Conservation (phyloP, 2,329 filamentous ascomycete species). For the Tolypocladium capitatum region DNA sequence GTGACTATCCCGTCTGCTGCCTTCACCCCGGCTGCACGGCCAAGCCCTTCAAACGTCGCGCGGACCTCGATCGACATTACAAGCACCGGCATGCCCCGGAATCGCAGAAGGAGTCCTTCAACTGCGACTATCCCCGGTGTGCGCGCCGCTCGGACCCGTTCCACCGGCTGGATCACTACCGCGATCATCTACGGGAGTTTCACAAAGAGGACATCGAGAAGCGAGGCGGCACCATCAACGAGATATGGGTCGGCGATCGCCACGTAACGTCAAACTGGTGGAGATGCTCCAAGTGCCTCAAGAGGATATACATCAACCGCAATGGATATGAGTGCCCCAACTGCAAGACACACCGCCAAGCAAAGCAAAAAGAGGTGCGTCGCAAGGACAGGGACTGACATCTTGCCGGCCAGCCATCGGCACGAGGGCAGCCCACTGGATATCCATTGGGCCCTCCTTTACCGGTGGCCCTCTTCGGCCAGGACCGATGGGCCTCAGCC, state of each 20-base stretch:
- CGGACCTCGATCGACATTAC: conserved; percentile 42
- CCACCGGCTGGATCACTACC: conserved; percentile 40
- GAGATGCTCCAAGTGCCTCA: conserved; percentile 40
- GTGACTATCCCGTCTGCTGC: conserved; percentile 25
- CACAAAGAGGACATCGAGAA: conserved; percentile 42
- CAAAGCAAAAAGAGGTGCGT: conserved; percentile 24
- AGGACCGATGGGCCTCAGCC: background rate
- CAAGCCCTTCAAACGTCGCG: conserved; percentile 35
- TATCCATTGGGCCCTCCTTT: background rate
- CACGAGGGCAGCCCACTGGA: background rate
- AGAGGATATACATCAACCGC: conserved; percentile 26
- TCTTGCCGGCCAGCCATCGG: background rate
- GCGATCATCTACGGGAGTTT: conserved; percentile 41
- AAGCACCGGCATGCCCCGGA: conserved; percentile 32
- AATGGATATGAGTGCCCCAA: conserved; percentile 30
- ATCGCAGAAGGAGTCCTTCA: conserved; percentile 27
- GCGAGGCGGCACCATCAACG: conserved; percentile 23
- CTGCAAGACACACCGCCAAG: conserved; percentile 34
- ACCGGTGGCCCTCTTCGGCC: background rate
- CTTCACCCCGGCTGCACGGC: conserved; percentile 26
- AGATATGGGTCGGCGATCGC: conserved; percentile 26
- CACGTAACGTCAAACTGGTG: conserved; percentile 32
- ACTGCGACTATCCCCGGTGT: conserved; percentile 40
- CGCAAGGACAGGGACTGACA: conserved; percentile 10
- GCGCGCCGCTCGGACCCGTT: conserved; percentile 32